Conservation (phyloP, 495 filamentous ascomycete genomes). For the Hypomontagnella monticulosa region DNA sequence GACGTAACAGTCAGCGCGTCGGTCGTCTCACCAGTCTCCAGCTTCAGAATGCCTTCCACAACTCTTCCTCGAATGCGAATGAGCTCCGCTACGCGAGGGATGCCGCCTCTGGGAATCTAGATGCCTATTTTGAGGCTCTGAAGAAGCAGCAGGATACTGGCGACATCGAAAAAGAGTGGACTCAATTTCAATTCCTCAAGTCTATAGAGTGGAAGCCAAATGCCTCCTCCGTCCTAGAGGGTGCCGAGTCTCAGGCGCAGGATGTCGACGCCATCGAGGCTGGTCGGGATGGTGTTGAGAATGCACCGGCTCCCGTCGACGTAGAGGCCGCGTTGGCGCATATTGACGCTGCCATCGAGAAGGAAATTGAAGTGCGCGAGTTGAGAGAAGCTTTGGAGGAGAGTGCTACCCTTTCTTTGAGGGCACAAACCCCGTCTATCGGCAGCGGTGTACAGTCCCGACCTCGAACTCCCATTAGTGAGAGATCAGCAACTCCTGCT, state of each 20-base stretch:
- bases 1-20: conserved; percentile 59
- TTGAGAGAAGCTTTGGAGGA: conserved; percentile 58
- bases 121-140: conserved; percentile 89
- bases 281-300: conserved; percentile 18
- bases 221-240: conserved; percentile 57
- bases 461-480: conserved; percentile 47
- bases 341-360: conserved; percentile 60
- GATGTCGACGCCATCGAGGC: conserved; percentile 45
- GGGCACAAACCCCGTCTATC: conserved; percentile 49
- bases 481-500: conserved; percentile 52
- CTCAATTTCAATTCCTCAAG: conserved; percentile 86
- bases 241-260: conserved; percentile 60
- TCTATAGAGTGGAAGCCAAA: conserved; percentile 86
- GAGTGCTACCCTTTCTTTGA: conserved; percentile 49
- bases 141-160: conserved; percentile 76
- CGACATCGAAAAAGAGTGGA: conserved; percentile 81
- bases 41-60: conserved; percentile 81
- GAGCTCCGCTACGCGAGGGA: conserved; percentile 58
- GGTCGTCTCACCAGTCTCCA: conserved; percentile 69
- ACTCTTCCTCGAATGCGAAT: conserved; percentile 39
- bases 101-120: conserved; percentile 65
- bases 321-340: conserved; percentile 56
- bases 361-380: conserved; percentile 58
- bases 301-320: conserved; percentile 36
- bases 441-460: conserved; percentile 53